Base-by-base conservation (phyloP, 2,329 filamentous ascomycete species). In the Aureobasidium sp. region DNA sequence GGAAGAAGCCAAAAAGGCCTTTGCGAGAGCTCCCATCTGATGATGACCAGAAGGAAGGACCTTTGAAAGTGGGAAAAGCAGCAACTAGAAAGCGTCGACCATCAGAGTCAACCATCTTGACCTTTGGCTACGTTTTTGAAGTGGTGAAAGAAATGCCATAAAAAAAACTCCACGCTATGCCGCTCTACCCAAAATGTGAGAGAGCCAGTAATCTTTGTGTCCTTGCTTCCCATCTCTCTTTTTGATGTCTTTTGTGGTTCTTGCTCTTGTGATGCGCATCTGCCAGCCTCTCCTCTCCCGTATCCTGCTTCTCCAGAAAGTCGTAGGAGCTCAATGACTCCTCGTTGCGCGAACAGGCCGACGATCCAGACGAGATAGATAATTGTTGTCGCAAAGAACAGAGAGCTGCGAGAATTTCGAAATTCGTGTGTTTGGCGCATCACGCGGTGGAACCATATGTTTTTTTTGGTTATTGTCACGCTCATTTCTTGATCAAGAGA, bases 401-500 rank as follows among this genome's bases (percentile, higher is more conserved):
- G 33, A 36, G 33, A 36, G 33, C 33, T 7, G 7, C 13, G 33
- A 13, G 33, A 8, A 36, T 36, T 36, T n/a, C n/a, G n/a, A 13
- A 36, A 8, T 36, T 36, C 33, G 13, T 36, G 33, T 36, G 7
- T 36, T 36, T n/a, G n/a, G n/a, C 33, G 33, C 33, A 36, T 7
- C 33, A 36, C 7, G 33, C 33, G 7, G 33, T 36, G 7, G 33
- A 7, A 36, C 33, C 33, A 36, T 16, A 43, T 43, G 18, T 43
- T 16, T 43, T 43, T 16, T n/a, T 5, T 36, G 33, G 33, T 8
- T 36, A 13, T 36, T 13, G 33, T 13, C 18, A 51, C 60, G 25
- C 42, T 70, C 71, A 95, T 90, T 97, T 97, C 89, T 98, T 99
- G 72, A 97, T 85, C 67, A 98, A 87, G 68, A 99, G 87, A 78